Base-by-base conservation (phyloP, 164 flowering plant species). In the Piper longum region DNA sequence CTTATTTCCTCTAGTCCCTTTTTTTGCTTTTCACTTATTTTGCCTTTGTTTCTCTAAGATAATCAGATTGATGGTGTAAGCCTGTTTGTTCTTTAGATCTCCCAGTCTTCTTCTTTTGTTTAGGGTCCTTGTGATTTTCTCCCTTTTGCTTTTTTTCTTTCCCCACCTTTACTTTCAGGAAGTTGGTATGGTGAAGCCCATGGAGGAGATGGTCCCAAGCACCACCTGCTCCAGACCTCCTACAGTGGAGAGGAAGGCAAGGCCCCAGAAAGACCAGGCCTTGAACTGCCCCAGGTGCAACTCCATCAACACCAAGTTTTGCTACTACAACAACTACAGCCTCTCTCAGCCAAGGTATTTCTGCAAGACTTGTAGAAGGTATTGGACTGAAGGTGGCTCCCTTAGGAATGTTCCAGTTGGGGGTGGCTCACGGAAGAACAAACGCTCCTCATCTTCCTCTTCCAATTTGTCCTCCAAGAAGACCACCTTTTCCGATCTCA, bases 371-470 rank as follows among this genome's bases (percentile, higher is more conserved):
- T 91, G 98, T 67, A 77, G 92, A 73, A 82, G 98, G 78, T 91
- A 91, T 44, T 91, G 98, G 98, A 91, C 98, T 59, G 89, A 86
- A 75, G 98, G 98, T 63, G 98, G 98, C 5, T 84, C 98, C 19
- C 80, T 91, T 4, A 79, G 98, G 51, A 91, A 87, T 68, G 87
- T 91, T 48, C 98, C 98, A n/a, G 95, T 91, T 13, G 98, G 98
- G 14, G 98, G 98, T 9, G 95, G 95, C 13, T 85, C 96, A 56
- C 83, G 95, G 70, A 92, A 89, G 83, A 85, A 85, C 84, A 87
- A 85, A 70, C 78, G 85, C 67, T 72, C 83, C 8, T 71, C 83
- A 18, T 69, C 83, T 13, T 62, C 85, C 11, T 65, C 75, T 16
- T 26, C 36, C 36, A 26, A 26, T 26, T 26, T 26, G 36, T 56